These are phyloP conservation scores for Hanseniaspora pseudoguilliermondii DNA, from an alignment of 805 yeast species.

Conservation along the genomic window DNA sequence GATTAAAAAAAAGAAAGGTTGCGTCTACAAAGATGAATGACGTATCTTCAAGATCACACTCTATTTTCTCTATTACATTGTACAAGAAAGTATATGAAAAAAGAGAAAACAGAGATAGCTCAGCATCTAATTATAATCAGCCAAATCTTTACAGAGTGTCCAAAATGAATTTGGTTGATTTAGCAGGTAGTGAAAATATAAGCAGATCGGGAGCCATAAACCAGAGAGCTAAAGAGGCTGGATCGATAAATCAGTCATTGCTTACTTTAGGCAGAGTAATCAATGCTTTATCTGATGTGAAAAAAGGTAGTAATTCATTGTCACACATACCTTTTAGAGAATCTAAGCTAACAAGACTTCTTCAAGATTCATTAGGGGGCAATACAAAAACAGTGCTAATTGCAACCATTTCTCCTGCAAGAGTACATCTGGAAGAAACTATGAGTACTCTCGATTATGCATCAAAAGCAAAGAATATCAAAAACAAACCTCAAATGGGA, in stretches of 20 bases:
- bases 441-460: slow-evolving; percentile 80
- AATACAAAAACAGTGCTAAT: slow-evolving; percentile 74
- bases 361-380: slow-evolving; percentile 80
- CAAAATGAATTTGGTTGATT: slow-evolving; percentile 77
- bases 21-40: slow-evolving; percentile 67
- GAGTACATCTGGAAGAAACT: slow-evolving; percentile 65
- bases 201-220: slow-evolving; percentile 76
- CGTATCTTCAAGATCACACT: slow-evolving; percentile 62
- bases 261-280: slow-evolving; percentile 83
- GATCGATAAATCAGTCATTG: slow-evolving; percentile 78
- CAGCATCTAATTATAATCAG: slow-evolving; percentile 22
- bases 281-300: slow-evolving; percentile 51
- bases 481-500: slow-evolving; percentile 57
- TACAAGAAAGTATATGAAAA: slow-evolving; percentile 29
- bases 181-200: slow-evolving; percentile 92
- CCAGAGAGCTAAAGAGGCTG: slow-evolving; percentile 85
- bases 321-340: slow-evolving; percentile 75
- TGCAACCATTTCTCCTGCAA: slow-evolving; percentile 79
- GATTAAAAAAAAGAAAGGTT: slow-evolving; percentile 48
- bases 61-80: slow-evolving; percentile 55
- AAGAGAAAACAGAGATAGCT: slow-evolving; percentile 9
- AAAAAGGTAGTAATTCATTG: slow-evolving; percentile 20
- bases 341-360: slow-evolving; percentile 58
- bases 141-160: slow-evolving; percentile 41
- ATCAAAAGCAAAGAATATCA: slow-evolving; percentile 68